Evolutionary conservation across 768 basidiomycete genomes (phyloP), one percentile per base, ranked within the genome.

Genomic region (Fomitopsis pulvina): DNA sequence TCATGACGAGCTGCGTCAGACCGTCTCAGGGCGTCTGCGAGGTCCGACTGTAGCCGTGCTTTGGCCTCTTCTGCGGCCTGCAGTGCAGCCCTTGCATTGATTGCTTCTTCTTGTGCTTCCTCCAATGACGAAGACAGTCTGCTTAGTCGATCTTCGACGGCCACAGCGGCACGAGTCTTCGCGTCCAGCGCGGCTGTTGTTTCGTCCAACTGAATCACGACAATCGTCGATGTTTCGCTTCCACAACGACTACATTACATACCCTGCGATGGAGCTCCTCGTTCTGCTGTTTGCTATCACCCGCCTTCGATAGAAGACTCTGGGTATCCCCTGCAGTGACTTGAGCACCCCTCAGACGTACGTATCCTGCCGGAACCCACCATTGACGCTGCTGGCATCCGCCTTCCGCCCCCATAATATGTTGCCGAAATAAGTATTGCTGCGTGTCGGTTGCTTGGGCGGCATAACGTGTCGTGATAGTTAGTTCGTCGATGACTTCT

Each of bases 221-320:
- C 12, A 8, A 29, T 45, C 26, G n/a, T 45, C 42, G 9, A 4
- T 16, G 29, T 16, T 37, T 14, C 34, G 34, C 18, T 6, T 37
- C 14, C n/a, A 24, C 9, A 18, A 8, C 12, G 29, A 22, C 10
- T 44, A 18, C 4, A 4, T n/a, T 25, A 25, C 43, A 5, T 20
- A 46, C 45, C 30, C 37, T 46, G 30, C 3, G 16, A 11, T 46
- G 45, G 12, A 46, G 32, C 27, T 46, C 45, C 14, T 34, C 44
- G 16, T 29, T 18, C 18, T 29, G 28, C 30, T 46, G 34, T 18
- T 37, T 37, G 34, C 4, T 37, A 7, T 30, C 29, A 8, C 29
- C 29, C 14, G 29, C 29, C 14, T 14, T 37, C 5, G 34, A 37
- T 18, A 37, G 14, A 5, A 37, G 14, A 14, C 34, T 37, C 34